phyloP scores from a whole-genome alignment of 1,139 yeast species.

The Blastobotrys niveus region DNA sequence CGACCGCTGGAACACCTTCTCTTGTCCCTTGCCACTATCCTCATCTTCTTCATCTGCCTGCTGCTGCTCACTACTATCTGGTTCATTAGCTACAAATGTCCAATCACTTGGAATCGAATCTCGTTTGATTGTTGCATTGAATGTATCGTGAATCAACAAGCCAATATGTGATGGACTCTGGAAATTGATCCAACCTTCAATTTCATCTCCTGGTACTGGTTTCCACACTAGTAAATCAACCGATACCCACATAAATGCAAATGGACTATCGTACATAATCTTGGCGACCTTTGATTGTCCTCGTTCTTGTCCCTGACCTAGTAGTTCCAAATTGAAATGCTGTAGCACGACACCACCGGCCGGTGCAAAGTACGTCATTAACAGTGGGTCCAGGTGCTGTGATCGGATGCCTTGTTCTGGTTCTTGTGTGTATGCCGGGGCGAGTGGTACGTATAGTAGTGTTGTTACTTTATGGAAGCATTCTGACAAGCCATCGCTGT shows the following conservation, averaged over 20 bases:
- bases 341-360: constrained; percentile 81
- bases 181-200: constrained; percentile 84
- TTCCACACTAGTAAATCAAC: constrained; percentile 87
- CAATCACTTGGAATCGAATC: constrained; percentile 76
- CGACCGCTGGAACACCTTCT: constrained; percentile 24
- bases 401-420: constrained; percentile 75
- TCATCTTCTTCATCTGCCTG: constrained; percentile 23
- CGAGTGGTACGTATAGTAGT: constrained; percentile 72
- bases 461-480: constrained; percentile 65
- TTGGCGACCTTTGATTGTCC: constrained; percentile 47
- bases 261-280: constrained; percentile 77
- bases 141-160: constrained; percentile 80
- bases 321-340: constrained; percentile 55
- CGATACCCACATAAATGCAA: constrained; percentile 77
- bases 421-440: constrained; percentile 64
- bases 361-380: constrained; percentile 72
- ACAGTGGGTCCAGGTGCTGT: constrained; percentile 84
- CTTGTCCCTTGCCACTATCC: constrained; percentile 16
- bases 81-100: constrained; percentile 76
- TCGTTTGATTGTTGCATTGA: constrained; percentile 87
- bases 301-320: constrained; percentile 32
- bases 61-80: too few relatives aligned
- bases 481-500: constrained; percentile 38
- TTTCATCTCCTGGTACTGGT: constrained; percentile 74
- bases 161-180: constrained; percentile 97